These are phyloP conservation scores for Periconia digitata DNA, from an alignment of 2,329 filamentous ascomycete genomes.

Conservation along the genomic window DNA sequence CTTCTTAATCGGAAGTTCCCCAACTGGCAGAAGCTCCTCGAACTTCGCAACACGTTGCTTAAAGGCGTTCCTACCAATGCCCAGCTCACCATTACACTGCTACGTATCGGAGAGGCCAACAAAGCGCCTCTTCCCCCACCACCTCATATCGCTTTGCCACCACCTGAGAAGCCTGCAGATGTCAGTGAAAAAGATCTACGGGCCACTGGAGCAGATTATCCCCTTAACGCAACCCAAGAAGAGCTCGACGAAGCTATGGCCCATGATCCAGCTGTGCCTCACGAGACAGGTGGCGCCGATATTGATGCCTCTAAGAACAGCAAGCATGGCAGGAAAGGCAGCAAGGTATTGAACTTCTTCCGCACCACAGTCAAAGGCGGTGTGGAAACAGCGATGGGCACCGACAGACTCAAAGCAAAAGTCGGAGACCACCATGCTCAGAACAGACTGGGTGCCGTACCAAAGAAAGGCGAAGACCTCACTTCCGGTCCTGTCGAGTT, in stretches of 20 bases:
- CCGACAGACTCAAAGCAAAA: slow-evolving; percentile 71
- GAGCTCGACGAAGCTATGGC: slow-evolving; percentile 66
- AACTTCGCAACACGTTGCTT: slow-evolving; percentile 73
- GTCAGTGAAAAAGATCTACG: slow-evolving; percentile 54
- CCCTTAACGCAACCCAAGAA: slow-evolving; percentile 63
- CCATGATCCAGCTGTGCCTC: slow-evolving; percentile 48
- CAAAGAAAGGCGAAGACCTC: slow-evolving; percentile 46
- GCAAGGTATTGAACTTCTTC: slow-evolving; percentile 64
- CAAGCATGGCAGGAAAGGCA: slow-evolving; percentile 52
- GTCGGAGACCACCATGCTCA: slow-evolving; percentile 63
- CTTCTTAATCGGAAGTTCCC: slow-evolving; percentile 66
- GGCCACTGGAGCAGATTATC: slow-evolving; percentile 55
- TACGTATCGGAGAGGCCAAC: slow-evolving; percentile 80
- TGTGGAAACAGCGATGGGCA: slow-evolving; percentile 70
- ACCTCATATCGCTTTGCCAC: slow-evolving; percentile 48
- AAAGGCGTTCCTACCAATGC: slow-evolving; percentile 85
- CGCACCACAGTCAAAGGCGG: slow-evolving; percentile 70
- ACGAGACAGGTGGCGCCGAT: slow-evolving; percentile 55
- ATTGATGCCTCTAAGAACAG: slow-evolving; percentile 52
- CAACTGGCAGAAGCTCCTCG: slow-evolving; percentile 73
- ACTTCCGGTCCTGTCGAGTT: slow-evolving; percentile 74
- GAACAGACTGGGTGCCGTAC: slow-evolving; percentile 71
- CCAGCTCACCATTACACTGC: slow-evolving; percentile 76
- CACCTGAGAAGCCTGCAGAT: slow-evolving; percentile 54
- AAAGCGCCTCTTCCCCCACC: slow-evolving; percentile 73